Base-by-base conservation (phyloP, 2,329 filamentous ascomycete genomes). In the Fusarium veterinarium region DNA sequence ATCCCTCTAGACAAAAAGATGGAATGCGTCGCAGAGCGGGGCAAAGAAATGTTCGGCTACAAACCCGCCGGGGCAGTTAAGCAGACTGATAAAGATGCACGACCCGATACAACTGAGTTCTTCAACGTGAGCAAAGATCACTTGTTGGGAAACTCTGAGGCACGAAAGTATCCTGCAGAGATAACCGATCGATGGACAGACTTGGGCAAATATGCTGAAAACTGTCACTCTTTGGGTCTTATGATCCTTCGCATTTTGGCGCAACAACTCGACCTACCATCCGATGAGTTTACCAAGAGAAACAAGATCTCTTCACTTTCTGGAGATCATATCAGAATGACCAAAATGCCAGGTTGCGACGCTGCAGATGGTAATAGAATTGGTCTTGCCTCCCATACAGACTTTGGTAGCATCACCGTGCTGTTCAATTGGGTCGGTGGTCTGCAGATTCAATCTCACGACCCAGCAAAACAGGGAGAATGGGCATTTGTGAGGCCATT, bases 111-210 rank as follows among this genome's bases (percentile, higher is more conserved):
- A 4, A 55, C 57, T 0, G 23, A 60, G 19, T 60, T 60, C 11
- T 60, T 55, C 6, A 60, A 60, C 19, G 23, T 55, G 1, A 31
- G 46, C 37, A 60, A 60, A 10, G 57, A 60, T n/a, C 57, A 60
- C 19, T 20, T 60, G 8, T 5, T 60, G 11, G 37, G 30, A 23
- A 42, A 42, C 14, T 42, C 46, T 0, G 3, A 28, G 4, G 8
- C 37, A 0, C n/a, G 37, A 19, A 20, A 30, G 1, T 60, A 60
- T 20, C 46, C 57, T 8, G 1, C 23, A 4, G 37, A 60, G 1
- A 42, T 60, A 1, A 55, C 19, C 3, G 4, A 5, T 2, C n/a
- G 19, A 0, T 37, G 57, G 57, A 1, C 6, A 3, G 2, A 17
- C 0, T 25, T 60, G 4, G 6, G 8, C 0, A 8, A 6, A 1